phyloP scores from a whole-genome alignment of 176 grass and related monocot genomes.

The Phragmites australis region DNA sequence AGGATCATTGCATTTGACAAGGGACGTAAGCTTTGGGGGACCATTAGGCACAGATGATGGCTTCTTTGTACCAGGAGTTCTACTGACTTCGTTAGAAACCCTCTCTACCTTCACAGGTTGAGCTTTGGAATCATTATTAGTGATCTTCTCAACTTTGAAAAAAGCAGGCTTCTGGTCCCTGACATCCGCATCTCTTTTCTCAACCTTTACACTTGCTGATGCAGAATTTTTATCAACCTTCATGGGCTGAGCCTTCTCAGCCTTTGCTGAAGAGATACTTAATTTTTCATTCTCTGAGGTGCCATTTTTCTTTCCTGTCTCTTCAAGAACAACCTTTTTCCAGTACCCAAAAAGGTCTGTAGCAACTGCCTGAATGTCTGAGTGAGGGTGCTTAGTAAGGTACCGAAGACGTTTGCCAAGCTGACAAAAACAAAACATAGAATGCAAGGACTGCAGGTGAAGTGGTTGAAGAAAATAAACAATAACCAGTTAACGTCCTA shows the following conservation, averaged over 20 bases:
- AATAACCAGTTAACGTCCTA: background rate
- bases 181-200: slow-evolving; percentile 37
- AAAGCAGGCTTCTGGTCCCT: slow-evolving; percentile 20
- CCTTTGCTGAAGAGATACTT: slow-evolving; percentile 32
- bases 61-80: slow-evolving; percentile 42
- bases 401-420: slow-evolving; percentile 75
- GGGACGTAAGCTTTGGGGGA: slow-evolving; percentile 56
- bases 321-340: slow-evolving; percentile 87
- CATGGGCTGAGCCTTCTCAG: slow-evolving; percentile 39
- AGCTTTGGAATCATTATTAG: slow-evolving; percentile 38
- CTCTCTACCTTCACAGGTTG: slow-evolving; percentile 41
- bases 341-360: slow-evolving; percentile 71
- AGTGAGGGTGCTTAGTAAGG: slow-evolving; percentile 81
- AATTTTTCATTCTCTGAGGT: slow-evolving; percentile 43
- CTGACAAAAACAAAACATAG: slow-evolving; percentile 45
- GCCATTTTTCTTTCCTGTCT: slow-evolving; percentile 66
- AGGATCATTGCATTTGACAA: slow-evolving; percentile 70
- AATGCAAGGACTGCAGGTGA: background rate
- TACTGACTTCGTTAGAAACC: slow-evolving; percentile 40
- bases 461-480: background rate
- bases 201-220: slow-evolving; percentile 34
- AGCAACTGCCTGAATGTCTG: slow-evolving; percentile 58
- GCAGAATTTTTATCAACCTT: slow-evolving; percentile 48
- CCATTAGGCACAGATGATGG: slow-evolving; percentile 36
- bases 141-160: slow-evolving; percentile 44